phyloP scores from a whole-genome alignment of 306 rosid species.

The Cucumis hystrix region DNA sequence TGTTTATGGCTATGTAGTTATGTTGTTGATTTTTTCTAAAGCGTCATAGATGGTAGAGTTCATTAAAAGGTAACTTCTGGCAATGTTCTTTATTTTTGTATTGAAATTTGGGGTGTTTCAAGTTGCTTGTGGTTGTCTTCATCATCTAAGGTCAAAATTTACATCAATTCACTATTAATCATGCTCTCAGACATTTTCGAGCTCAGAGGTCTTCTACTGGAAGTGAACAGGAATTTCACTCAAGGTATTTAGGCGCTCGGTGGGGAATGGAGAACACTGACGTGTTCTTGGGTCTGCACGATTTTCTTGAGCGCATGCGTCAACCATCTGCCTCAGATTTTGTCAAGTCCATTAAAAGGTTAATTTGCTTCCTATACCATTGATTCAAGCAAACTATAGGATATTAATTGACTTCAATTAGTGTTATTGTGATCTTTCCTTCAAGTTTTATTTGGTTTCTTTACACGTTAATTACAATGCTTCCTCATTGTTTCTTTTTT shows the following conservation, averaged over 20 bases:
- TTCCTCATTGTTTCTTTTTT: background rate
- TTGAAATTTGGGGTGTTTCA: too few species aligned
- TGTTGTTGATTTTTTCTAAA: too few species aligned
- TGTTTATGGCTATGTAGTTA: too few species aligned
- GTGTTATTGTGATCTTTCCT: background rate
- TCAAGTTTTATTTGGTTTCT: background rate
- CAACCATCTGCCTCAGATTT: slow-evolving; percentile 90
- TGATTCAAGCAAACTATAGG: background rate
- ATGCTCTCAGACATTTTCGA: background rate
- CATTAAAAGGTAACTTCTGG: too few species aligned
- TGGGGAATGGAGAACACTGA: slow-evolving; percentile 75
- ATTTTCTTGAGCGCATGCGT: slow-evolving; percentile 95
- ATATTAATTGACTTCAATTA: background rate
- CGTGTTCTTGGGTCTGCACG: slow-evolving; percentile 79
- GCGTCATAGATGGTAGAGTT: too few species aligned
- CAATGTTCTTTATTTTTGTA: too few species aligned
- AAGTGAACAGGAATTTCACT: background rate
- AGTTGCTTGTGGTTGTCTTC: background rate
- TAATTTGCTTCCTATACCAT: background rate
- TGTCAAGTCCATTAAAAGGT: slow-evolving; percentile 95
- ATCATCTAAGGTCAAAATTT: background rate
- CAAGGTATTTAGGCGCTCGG: background rate
- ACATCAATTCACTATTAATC: background rate
- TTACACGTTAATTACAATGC: background rate
- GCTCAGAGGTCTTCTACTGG: background rate